Percentiles rank a stretch among this genome's conserved stretches.
phyloP scores from a whole-genome alignment of 1,284 basidiomycete species.

The Ustilago tritici region DNA sequence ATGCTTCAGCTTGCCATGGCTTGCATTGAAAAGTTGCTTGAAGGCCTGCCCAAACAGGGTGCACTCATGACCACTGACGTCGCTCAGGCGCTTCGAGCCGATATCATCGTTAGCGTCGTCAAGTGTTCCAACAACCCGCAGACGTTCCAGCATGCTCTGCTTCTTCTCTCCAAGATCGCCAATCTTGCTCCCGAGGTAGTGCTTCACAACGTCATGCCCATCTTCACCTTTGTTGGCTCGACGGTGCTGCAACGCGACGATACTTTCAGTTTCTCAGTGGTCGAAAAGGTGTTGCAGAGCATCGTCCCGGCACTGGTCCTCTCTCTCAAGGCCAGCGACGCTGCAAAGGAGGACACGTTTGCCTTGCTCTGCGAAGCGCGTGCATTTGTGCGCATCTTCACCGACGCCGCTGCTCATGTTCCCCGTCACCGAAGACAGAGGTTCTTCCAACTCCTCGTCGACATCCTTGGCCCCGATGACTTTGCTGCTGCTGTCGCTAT shows the following conservation, averaged over 20 bases:
- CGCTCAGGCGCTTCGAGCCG: conserved; percentile 56
- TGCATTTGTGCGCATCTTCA: conserved; percentile 85
- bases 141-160: conserved; percentile 90
- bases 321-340: conserved; percentile 53
- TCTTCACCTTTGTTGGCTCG: conserved; percentile 99
- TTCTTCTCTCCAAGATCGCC: conserved; percentile 88
- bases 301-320: conserved; percentile 91
- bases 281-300: conserved; percentile 92
- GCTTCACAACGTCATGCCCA: conserved; percentile 94
- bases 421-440: conserved; percentile 86
- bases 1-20: conserved; percentile 85
- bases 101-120: conserved; percentile 65
- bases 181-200: conserved; percentile 88
- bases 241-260: conserved; percentile 97
- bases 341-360: conserved; percentile 41
- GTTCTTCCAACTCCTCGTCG: conserved; percentile 92
- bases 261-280: conserved; percentile 91
- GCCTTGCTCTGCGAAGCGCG: conserved; percentile 63
- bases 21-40: conserved; percentile 77
- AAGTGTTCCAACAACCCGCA: conserved; percentile 84
- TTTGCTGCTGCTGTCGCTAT: conserved; percentile 87
- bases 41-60: conserved; percentile 70
- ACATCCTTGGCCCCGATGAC: conserved; percentile 82
- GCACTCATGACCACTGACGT: conserved; percentile 48
- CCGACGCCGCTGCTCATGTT: conserved; percentile 86